These are phyloP conservation scores for Calonectria pseudoturangicola DNA, from an alignment of 2,329 filamentous ascomycete genomes.

Conservation along the genomic window DNA sequence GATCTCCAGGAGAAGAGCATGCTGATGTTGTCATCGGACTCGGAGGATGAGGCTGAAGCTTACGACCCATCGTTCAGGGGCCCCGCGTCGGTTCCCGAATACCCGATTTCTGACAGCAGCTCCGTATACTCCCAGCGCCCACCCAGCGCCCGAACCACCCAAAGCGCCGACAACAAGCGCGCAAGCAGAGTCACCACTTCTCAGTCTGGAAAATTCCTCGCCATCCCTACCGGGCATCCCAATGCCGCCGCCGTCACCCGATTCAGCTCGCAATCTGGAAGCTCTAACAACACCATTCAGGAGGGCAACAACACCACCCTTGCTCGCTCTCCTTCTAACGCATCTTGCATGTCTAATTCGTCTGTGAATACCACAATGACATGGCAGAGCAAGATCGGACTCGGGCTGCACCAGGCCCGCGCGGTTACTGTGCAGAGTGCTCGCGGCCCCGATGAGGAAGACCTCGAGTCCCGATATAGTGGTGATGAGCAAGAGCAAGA, in stretches of 20 bases:
- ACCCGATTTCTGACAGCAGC: constrained; percentile 51
- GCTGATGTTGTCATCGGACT: constrained; percentile 75
- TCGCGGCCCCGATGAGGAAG: constrained; percentile 48
- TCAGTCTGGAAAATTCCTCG: constrained; percentile 64
- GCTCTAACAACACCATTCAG: constrained; percentile 52
- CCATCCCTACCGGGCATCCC: constrained; percentile 59
- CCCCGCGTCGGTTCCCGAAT: constrained; percentile 53
- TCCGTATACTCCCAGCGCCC: constrained; percentile 50
- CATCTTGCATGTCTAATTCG: constrained; percentile 63
- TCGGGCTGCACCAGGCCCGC: constrained; percentile 63
- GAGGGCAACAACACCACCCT: constrained; percentile 42
- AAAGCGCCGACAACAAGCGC: constrained; percentile 52
- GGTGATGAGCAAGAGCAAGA: constrained; percentile 37
- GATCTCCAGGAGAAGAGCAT: constrained; percentile 74
- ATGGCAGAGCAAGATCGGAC: constrained; percentile 57
- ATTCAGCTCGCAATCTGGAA: constrained; percentile 53
- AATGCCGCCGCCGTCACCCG: constrained; percentile 43
- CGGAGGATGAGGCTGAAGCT: constrained; percentile 65
- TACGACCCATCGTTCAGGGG: constrained; percentile 50
- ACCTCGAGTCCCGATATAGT: constrained; percentile 49
- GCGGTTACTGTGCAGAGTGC: constrained; percentile 61
- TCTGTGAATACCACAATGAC: constrained; percentile 57
- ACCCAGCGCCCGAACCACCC: constrained; percentile 48
- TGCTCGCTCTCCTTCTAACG: constrained; percentile 50
- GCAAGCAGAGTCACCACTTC: constrained; percentile 64